Conservation (phyloP, 2,329 filamentous ascomycete genomes). For the Simplicillium sp. region DNA sequence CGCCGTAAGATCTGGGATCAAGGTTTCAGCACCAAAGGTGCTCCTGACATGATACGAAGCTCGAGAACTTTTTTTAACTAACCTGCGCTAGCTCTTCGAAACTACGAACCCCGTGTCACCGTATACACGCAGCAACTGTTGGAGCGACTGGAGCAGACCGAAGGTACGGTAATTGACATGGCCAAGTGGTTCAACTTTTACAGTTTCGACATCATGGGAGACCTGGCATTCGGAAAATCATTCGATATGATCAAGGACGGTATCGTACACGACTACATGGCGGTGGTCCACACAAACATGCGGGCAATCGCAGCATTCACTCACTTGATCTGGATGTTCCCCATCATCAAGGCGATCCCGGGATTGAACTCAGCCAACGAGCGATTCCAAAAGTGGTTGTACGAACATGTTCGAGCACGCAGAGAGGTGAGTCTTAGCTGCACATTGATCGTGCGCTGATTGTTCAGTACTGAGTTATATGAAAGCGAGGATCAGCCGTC, state of each 20-base stretch:
- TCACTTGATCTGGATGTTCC: conserved; percentile 13
- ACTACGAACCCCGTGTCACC: conserved; percentile 18
- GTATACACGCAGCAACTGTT: conserved; percentile 14
- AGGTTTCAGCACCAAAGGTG: conserved; percentile 18
- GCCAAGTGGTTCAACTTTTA: conserved; percentile 24
- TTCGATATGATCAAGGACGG: conserved; percentile 23
- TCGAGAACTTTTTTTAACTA: too few species aligned
- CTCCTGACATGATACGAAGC: neutral
- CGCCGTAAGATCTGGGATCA: conserved; percentile 23
- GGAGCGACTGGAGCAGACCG: conserved; percentile 11
- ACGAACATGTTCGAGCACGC: conserved; percentile 7
- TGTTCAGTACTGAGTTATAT: neutral
- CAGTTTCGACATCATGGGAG: conserved; percentile 30
- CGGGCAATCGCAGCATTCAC: conserved; percentile 12
- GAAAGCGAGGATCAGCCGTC: conserved; percentile 7
- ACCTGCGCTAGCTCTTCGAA: conserved; percentile 9
- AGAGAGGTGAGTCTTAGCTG: conserved; percentile 5
- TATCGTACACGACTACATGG: conserved; percentile 16
- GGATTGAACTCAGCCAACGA: conserved; percentile 11
- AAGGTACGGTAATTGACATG: conserved; percentile 16
- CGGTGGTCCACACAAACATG: conserved; percentile 14
- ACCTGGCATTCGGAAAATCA: conserved; percentile 26
- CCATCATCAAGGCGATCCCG: conserved; percentile 12
- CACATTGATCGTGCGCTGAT: too few species aligned
- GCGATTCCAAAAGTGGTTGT: conserved; percentile 11